Conservation (phyloP, 192 early-diverging fungal genomes). For the Gryganskiella cystojenkinii region DNA sequence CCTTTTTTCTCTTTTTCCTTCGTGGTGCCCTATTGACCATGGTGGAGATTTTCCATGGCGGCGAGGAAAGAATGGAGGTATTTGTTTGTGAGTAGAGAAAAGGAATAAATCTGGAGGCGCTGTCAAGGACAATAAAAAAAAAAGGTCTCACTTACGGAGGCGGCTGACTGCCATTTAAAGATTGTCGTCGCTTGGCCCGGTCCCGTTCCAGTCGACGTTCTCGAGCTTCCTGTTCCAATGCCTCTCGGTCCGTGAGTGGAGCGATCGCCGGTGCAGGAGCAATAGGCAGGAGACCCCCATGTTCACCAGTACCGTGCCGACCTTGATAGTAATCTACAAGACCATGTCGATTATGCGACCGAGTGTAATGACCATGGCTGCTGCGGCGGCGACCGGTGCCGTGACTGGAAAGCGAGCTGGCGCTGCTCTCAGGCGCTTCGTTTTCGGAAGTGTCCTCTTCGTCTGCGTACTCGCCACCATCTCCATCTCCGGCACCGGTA, state of each 20-base stretch:
- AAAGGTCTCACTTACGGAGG: conserved; percentile 29
- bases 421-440: no score
- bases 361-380: background rate
- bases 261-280: conserved; percentile 29
- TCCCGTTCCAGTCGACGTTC: conserved; percentile 44
- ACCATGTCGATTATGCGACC: background rate
- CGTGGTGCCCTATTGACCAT: conserved; percentile 18
- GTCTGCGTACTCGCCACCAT: background rate
- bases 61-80: background rate
- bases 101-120: no score
- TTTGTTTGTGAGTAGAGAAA: background rate
- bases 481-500: conserved; percentile 4
- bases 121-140: background rate
- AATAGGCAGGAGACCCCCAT: conserved; percentile 21
- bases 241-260: conserved; percentile 31
- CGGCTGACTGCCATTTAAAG: conserved; percentile 31
- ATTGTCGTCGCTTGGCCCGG: conserved; percentile 43
- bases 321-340: conserved; percentile 18
- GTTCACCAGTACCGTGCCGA: background rate
- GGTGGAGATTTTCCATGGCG: background rate
- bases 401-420: conserved; percentile 5
- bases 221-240: conserved; percentile 41
- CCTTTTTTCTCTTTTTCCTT: conserved; percentile 52
- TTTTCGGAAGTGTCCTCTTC: conserved; percentile 23
- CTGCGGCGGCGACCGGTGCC: background rate